Conservation (phyloP, 2,329 filamentous ascomycete species). For the Aspergillus unguis region DNA sequence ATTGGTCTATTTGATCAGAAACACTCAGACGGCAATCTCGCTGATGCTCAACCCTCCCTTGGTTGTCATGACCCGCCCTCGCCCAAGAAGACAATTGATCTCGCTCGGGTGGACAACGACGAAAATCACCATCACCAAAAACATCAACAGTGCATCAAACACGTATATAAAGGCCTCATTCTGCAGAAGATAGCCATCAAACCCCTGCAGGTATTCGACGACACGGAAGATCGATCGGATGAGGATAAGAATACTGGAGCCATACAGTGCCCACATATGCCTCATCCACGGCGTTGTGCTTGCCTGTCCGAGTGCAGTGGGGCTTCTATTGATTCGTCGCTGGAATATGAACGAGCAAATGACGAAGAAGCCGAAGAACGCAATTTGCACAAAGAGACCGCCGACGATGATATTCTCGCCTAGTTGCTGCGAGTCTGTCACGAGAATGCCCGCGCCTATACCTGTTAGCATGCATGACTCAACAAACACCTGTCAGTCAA, state of each 20-base stretch:
- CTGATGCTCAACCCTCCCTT: slow-evolving; percentile 18
- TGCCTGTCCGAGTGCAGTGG: slow-evolving; percentile 24
- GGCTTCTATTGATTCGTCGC: slow-evolving; percentile 23
- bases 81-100: slow-evolving; percentile 21
- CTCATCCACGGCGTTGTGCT: slow-evolving; percentile 32
- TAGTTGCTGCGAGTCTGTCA: slow-evolving; percentile 13
- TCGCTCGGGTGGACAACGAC: slow-evolving; percentile 25
- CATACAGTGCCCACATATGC: slow-evolving; percentile 32
- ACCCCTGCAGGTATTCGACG: slow-evolving; percentile 28
- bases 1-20: slow-evolving; percentile 1
- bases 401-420: slow-evolving; percentile 28
- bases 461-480: neutral
- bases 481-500: neutral
- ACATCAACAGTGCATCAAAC: slow-evolving; percentile 31
- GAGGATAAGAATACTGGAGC: slow-evolving; percentile 25
- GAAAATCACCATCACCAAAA: slow-evolving; percentile 23
- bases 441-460: slow-evolving; percentile 25
- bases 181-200: slow-evolving; percentile 24
- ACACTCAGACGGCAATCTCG: slow-evolving; percentile 13
- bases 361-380: slow-evolving; percentile 32
- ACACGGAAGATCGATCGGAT: slow-evolving; percentile 30
- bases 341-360: slow-evolving; percentile 26
- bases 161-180: slow-evolving; percentile 31
- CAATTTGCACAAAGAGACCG: slow-evolving; percentile 29
- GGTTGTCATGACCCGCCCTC: slow-evolving; percentile 15